Base-by-base conservation (phyloP, 148 eudicot species). In the Cornus suecica region DNA sequence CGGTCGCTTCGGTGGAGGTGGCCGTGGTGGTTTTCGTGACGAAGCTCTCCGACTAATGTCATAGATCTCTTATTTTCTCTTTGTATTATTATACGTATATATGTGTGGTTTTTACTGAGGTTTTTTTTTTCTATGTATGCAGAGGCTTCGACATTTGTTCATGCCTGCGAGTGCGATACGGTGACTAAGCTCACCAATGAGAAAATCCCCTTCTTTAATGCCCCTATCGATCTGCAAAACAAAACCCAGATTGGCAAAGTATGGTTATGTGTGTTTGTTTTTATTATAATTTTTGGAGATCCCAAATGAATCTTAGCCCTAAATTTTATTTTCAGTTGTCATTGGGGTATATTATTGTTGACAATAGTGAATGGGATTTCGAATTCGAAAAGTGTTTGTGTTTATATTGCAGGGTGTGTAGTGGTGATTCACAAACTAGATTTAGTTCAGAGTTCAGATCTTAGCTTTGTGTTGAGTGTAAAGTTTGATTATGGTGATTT, bases 211-310 rank as follows among this genome's bases (percentile, higher is more conserved):
- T 90, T 83, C 84, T 95, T 95, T 30, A 95, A 95, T 82, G 97
- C 99, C 5, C 90, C 92, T 0, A 92, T 95, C 74, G 92, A 91
- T 85, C 88, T 95, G 72, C 88, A 95, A 82, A 95, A 95, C 83
- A 94, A 80, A 85, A 92, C 97, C 30, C 89, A 89, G 64, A 94
- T 94, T 72, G 98, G 98, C 62, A 94, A 87, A 84, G 98, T 92
- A n/a, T n/a, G n/a, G n/a, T n/a, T n/a, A n/a, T n/a, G n/a, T n/a
- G n/a, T n/a, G n/a, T n/a, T n/a, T n/a, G n/a, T n/a, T n/a, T n/a
- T n/a, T n/a, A n/a, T n/a, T n/a, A n/a, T n/a, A n/a, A n/a, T n/a
- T n/a, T n/a, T n/a, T n/a, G n/a, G n/a, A n/a, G n/a, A n/a, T n/a
- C n/a, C n/a, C n/a, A n/a, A n/a, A n/a, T n/a, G n/a, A n/a, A n/a